Conservation (phyloP, 2,329 filamentous ascomycete genomes). For the Penicillium nordicum region DNA sequence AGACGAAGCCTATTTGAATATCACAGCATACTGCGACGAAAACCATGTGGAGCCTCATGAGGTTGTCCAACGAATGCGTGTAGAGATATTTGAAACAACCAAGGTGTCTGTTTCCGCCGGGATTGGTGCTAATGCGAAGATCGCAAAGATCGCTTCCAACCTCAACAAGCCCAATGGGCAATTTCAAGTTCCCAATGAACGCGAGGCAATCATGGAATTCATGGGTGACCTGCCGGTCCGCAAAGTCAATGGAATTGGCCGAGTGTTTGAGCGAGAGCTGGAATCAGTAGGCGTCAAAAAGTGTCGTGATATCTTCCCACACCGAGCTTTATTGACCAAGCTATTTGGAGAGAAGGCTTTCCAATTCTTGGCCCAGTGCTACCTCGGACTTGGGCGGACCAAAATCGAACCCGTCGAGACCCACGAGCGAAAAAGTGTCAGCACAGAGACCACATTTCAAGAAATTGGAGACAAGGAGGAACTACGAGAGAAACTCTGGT, state of each 20-base stretch:
- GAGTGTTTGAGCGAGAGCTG: constrained; percentile 88
- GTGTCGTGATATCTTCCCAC: constrained; percentile 79
- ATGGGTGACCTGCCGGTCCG: constrained; percentile 79
- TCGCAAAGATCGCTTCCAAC: constrained; percentile 95
- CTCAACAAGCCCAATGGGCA: constrained; percentile 96
- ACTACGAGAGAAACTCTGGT: constrained; percentile 72
- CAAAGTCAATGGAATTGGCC: constrained; percentile 92
- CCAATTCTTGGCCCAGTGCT: constrained; percentile 77
- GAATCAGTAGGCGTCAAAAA: constrained; percentile 82
- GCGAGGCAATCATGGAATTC: constrained; percentile 74
- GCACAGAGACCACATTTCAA: constrained; percentile 86
- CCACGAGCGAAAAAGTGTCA: constrained; percentile 87
- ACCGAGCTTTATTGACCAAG: constrained; percentile 68
- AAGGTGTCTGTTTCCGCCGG: constrained; percentile 89
- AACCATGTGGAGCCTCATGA: constrained; percentile 68
- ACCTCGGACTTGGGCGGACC: constrained; percentile 83
- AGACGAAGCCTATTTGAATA: constrained; percentile 94
- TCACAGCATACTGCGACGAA: constrained; percentile 76
- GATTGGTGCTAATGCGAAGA: constrained; percentile 86
- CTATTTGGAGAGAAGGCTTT: constrained; percentile 92
- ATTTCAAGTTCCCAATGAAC: constrained; percentile 69
- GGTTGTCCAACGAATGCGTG: constrained; percentile 72
- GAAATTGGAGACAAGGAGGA: constrained; percentile 69
- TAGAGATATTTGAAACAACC: constrained; percentile 70
- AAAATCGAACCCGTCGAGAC: constrained; percentile 81